Evolutionary conservation across 495 filamentous ascomycete species (phyloP).

Genomic region (Penicillium flavigenum): DNA sequence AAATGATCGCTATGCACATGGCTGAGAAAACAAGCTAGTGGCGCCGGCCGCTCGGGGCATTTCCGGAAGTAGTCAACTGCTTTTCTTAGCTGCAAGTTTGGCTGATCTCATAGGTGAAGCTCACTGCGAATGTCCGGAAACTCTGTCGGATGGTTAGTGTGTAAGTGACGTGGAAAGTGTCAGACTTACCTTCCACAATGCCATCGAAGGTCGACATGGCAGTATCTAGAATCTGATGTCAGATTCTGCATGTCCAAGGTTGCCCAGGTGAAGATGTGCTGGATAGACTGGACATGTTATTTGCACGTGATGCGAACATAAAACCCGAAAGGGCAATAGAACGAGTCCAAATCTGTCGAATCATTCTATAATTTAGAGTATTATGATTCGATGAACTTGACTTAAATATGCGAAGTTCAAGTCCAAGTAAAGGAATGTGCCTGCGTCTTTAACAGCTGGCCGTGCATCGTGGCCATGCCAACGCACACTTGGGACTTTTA

Average conservation of each 20-base stretch:
- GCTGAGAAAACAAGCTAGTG: slow-evolving; percentile 84
- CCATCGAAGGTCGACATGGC: slow-evolving; percentile 82
- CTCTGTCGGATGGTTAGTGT: slow-evolving; percentile 30
- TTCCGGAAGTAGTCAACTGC: slow-evolving; percentile 82
- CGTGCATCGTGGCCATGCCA: slow-evolving; percentile 15
- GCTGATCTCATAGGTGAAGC: slow-evolving; percentile 8
- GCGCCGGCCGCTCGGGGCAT: slow-evolving; percentile 52
- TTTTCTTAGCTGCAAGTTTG: slow-evolving; percentile 3
- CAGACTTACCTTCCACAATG: slow-evolving; percentile 53
- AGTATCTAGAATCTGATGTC: neutral
- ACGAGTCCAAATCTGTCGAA: neutral
- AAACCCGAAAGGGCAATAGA: neutral
- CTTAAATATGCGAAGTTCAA: neutral
- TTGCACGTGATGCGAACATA: slow-evolving; percentile 11
- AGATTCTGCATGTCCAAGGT: slow-evolving; percentile 3
- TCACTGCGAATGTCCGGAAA: slow-evolving; percentile 44
- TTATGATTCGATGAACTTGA: slow-evolving; percentile 1
- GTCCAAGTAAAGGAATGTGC: too few relatives aligned
- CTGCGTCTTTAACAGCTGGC: slow-evolving; percentile 17
- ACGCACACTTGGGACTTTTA: slow-evolving; percentile 21
- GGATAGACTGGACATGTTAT: neutral
- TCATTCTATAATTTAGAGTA: neutral
- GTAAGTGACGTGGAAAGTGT: slow-evolving; percentile 8
- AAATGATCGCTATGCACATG: slow-evolving; percentile 95
- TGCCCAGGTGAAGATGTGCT: slow-evolving; percentile 5